Evolutionary conservation across 2,329 filamentous ascomycete genomes (phyloP), one percentile per base, ranked within the genome.

Genomic region (Botryotinia convoluta): DNA sequence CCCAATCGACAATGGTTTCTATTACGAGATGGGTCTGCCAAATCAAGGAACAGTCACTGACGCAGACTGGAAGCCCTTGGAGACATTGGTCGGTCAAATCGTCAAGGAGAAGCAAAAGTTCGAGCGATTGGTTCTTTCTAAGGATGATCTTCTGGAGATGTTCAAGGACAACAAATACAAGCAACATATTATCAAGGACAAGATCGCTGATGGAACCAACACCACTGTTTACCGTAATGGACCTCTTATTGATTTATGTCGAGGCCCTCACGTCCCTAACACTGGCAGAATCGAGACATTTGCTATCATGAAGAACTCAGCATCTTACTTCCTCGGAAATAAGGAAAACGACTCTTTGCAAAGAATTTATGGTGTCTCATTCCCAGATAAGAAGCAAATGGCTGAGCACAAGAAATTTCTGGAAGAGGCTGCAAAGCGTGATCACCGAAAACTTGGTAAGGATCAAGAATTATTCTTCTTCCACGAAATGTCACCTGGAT

Each of bases 391-490:
- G 89, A 97, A 97, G 85, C 89, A 90, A 79, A 93, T 99, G 85
- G 90, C 93, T 64, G 94, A 97, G 80, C 94, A 98, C 85, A 91
- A 97, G 84, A 94, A 95, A 81, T 97, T 97, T 84, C 88, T 99
- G 44, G 95, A 97, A 80, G 96, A 99, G 84, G 96, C 96, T n/a
- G 95, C 96, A 75, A 97, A 97, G 87, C 92, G 96, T 76, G 96
- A 98, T 81, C 96, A 99, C 82, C 88, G 95, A 77, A 94, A 93
- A 84, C 95, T 99, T 77, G 96, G 95, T 76, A 93, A 92, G 81
- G 95, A 98, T 76, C 96, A 99, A 83, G 95, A 98, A 82, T 90
- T 99, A 14, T 99, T 97, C 87, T 97, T 98, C 87, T 99, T 98
- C 85, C 92, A 97, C 80, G 93, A 97, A 76, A 87, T 91, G 79